Base-by-base conservation (phyloP, 164 flowering plant genomes). In the Aristolochia fimbriata region DNA sequence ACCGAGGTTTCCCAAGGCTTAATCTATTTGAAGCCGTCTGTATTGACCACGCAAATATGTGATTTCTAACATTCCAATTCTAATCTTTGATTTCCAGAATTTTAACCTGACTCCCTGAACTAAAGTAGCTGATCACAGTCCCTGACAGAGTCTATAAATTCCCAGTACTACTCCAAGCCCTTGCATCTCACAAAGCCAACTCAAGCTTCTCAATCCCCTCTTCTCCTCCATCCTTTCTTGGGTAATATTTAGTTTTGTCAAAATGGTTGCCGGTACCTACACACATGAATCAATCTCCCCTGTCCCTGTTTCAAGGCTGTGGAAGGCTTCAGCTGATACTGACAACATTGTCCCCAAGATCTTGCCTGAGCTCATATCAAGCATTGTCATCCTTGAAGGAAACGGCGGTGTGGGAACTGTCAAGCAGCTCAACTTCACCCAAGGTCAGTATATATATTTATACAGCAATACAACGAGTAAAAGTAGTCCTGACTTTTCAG, bases 381-480 rank as follows among this genome's bases (percentile, higher is more conserved):
- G 71, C 45, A 48, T 68, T 2, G 67, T 58, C 13, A 6, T 62
- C 24, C 37, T 59, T 63, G 60, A 59, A 60, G 71, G 71, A 45
- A 51, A 68, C 43, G 71, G 71, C 14, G 71, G 71, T n/a, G 64
- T 46, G 46, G 67, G 64, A 19, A 63, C 62, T 57, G 37, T 64
- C 63, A 63, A 54, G 19, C 50, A 57, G 6, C 43, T 51, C 20
- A 63, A 63, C 56, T 61, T 67, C 65, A 24, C 56, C 25, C 12
- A 23, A 61, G 70, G 61, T 67, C n/a, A 49, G 19, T 49, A 27
- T 5, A n/a, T n/a, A n/a, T n/a, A n/a, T n/a, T n/a, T n/a, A n/a
- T n/a, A n/a, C n/a, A n/a, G n/a, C n/a, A n/a, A n/a, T n/a, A n/a
- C n/a, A n/a, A n/a, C n/a, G n/a, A n/a, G n/a, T n/a, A n/a, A n/a